These are phyloP conservation scores for Neonectria sp. DNA, from an alignment of 2,329 filamentous ascomycete genomes.

Conservation along the genomic window DNA sequence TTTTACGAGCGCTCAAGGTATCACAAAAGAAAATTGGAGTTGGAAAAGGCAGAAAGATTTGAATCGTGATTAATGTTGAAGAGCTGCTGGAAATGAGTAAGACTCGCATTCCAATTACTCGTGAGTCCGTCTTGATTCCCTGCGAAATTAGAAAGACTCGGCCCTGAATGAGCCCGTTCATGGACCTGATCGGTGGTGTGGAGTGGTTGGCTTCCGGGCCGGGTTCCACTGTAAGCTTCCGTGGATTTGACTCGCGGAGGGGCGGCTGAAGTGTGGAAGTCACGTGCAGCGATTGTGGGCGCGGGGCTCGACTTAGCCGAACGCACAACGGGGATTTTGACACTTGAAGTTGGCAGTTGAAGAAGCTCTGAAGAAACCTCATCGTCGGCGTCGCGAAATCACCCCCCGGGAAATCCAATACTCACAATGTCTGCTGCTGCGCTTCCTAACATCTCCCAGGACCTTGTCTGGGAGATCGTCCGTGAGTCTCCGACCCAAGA, in stretches of 20 bases:
- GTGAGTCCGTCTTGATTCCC: too few species aligned
- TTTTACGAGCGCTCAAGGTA: too few species aligned
- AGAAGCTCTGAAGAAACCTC: conserved; percentile 49
- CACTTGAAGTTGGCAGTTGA: conserved; percentile 32
- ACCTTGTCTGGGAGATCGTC: conserved; percentile 95
- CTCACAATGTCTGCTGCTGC: conserved; percentile 70
- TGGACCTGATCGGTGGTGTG: background rate
- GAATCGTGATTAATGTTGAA: too few species aligned
- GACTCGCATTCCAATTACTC: too few species aligned
- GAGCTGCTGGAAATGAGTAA: too few species aligned
- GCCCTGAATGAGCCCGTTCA: background rate
- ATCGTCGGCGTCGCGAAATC: conserved; percentile 48
- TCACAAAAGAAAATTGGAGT: too few species aligned
- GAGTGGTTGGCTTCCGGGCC: background rate
- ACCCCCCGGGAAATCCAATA: conserved; percentile 48
- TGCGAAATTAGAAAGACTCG: background rate
- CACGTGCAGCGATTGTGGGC: conserved; percentile 21
- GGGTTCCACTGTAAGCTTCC: background rate
- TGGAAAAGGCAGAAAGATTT: too few species aligned
- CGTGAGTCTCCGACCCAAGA: conserved; percentile 77
- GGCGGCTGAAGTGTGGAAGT: background rate
- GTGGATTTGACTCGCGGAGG: background rate
- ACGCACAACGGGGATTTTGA: conserved; percentile 58
- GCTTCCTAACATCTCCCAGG: conserved; percentile 84
- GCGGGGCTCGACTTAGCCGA: conserved; percentile 45